Base-by-base conservation (phyloP, 805 yeast genomes). In the Pichia phayaonensis region DNA sequence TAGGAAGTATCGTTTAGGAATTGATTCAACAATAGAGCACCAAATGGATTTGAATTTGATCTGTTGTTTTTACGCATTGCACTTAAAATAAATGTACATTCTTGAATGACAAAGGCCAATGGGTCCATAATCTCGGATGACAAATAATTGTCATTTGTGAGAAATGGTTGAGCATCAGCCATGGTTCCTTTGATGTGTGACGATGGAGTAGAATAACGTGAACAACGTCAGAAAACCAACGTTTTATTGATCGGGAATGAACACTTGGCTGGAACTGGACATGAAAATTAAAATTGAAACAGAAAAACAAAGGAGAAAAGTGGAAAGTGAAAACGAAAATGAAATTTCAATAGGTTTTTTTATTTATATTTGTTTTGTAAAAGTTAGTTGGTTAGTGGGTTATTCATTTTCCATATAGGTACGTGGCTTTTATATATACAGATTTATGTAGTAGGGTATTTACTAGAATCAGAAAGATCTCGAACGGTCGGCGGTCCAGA, bases 21-120 rank as follows among this genome's bases (percentile, higher is more conserved):
- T 48, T 68, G 71, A 40, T 86, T 82, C 2, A 94, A 86, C 43
- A 92, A 72, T 29, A 92, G 80, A 7, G 95, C 88, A 11, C 97
- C 92, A 39, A 90, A 94, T 2, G 90, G 88, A 8, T 84, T 76
- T 13, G 53, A 54, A n/a, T 53, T 47, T 57, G 85, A 84, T 55
- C 86, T 80, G 62, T 90, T 79, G 55, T 86, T 76, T 62, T 89
- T 90, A 49, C 97, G 75, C 95, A 94, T 89, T 22, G 94, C 90
- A 20, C 95, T 83, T 20, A 92, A 80, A 47, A 94, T 78, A 51
- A 83, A 76, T 61, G 88, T 85, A 65, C 97, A 89, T 70, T 94
- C 98, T 62, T 86, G 86, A 54, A 89, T 82, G 56, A 89, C 85
- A 58, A 92, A 80, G 1, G 95, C 85, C 50, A 84, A 26, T n/a